A percentile compares a stretch with the other conserved stretches of the same genome.
Conservation (phyloP, 2,329 filamentous ascomycete species). For the Albophoma yamanashiensis region DNA sequence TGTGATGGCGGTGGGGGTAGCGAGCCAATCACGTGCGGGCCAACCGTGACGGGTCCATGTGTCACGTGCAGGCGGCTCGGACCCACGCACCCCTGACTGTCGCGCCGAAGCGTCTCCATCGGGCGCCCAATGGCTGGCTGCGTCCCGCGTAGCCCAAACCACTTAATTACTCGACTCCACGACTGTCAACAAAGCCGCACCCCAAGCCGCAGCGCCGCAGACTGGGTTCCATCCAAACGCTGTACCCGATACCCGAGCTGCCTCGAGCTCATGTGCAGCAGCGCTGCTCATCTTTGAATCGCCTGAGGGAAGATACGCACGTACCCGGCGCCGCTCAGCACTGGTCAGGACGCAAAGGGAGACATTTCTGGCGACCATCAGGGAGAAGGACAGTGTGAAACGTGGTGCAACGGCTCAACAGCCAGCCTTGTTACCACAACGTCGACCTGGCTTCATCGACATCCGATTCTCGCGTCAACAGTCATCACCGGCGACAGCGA, state of each 20-base stretch:
- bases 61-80: slow-evolving; percentile 15
- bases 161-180: background rate
- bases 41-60: background rate
- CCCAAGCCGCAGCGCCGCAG: background rate
- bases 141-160: slow-evolving; percentile 3
- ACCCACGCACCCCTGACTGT: slow-evolving; percentile 3
- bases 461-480: background rate
- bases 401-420: slow-evolving; percentile 2
- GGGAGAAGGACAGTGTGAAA: slow-evolving; percentile 8
- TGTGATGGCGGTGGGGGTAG: slow-evolving; percentile 19
- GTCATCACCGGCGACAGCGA: background rate
- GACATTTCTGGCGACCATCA: background rate
- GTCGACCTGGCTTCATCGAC: background rate
- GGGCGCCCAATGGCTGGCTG: background rate
- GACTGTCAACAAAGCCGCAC: background rate
- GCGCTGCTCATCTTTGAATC: slow-evolving; percentile 7
- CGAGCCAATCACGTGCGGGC: slow-evolving; percentile 23
- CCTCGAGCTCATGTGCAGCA: slow-evolving; percentile 9
- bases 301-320: background rate
- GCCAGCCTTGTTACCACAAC: background rate
- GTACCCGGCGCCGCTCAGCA: background rate
- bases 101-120: background rate
- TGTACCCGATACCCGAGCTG: slow-evolving; percentile 5
- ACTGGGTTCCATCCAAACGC: slow-evolving; percentile 12
- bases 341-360: background rate